Conservation (phyloP, 306 rosid genomes). For the Prunus dulcis region DNA sequence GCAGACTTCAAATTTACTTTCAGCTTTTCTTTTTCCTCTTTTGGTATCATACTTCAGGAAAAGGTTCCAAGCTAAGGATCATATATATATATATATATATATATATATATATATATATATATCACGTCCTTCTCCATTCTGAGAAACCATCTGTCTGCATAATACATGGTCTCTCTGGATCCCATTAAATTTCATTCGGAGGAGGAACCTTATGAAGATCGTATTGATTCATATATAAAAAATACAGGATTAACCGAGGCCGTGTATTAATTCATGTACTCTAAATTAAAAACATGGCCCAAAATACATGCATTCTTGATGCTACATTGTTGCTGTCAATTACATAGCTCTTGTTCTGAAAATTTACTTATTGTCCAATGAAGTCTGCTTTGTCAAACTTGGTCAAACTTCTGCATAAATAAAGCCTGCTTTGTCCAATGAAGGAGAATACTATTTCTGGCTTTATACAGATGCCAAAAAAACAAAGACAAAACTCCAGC, state of each 20-base stretch:
- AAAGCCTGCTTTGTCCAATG: too few relatives aligned
- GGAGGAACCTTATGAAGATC: neutral
- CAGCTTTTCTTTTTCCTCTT: neutral
- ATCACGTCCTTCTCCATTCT: too few relatives aligned
- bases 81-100: neutral
- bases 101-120: neutral
- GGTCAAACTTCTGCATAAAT: too few relatives aligned
- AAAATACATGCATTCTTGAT: neutral
- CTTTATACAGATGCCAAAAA: too few relatives aligned
- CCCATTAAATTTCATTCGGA: neutral
- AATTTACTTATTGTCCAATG: neutral
- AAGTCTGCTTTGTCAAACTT: neutral
- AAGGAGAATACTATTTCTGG: too few relatives aligned
- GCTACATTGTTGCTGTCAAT: neutral
- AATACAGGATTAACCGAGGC: too few relatives aligned
- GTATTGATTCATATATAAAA: neutral
- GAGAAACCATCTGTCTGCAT: too few relatives aligned
- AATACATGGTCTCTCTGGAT: neutral
- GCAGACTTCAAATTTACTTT: slow-evolving; percentile 9
- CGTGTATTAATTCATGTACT: too few relatives aligned
- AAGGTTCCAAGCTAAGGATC: slow-evolving; percentile 24
- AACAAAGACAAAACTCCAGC: neutral
- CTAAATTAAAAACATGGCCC: neutral
- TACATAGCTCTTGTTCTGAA: too few relatives aligned
- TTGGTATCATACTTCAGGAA: slow-evolving; percentile 21